Conservation (phyloP, 495 filamentous ascomycete species). For the Achaetomiella virescens region DNA sequence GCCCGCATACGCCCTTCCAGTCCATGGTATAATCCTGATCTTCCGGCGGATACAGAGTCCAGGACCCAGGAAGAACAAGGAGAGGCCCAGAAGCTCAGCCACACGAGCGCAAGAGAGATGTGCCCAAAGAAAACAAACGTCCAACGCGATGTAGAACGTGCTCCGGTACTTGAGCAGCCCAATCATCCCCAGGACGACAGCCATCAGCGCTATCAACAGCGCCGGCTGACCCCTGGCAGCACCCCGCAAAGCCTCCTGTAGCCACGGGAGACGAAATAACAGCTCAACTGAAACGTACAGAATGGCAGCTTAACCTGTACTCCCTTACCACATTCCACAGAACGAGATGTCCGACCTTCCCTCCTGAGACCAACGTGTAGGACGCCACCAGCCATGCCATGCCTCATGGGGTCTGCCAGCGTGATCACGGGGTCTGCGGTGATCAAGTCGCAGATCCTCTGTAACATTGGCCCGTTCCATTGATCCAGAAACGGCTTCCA, state of each 20-base stretch:
- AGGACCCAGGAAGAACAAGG: no score
- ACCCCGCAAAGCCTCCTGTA: background rate
- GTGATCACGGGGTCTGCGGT: no score
- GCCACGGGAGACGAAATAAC: conserved; percentile 15
- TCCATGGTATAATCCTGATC: no score
- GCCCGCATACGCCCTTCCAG: no score
- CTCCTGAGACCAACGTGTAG: conserved; percentile 11
- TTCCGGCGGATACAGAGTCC: no score
- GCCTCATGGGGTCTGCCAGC: no score
- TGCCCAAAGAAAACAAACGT: conserved; percentile 25
- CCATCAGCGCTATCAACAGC: conserved; percentile 3
- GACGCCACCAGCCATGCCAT: conserved; percentile 18
- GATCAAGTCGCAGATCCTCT: no score
- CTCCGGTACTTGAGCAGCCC: conserved; percentile 22
- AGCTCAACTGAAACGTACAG: conserved; percentile 10
- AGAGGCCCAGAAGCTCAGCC: no score
- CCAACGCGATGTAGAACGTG: conserved; percentile 26
- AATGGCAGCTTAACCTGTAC: conserved; percentile 8
- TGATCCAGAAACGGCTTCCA: no score
- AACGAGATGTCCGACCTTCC: conserved; percentile 9
- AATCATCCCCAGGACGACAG: conserved; percentile 6
- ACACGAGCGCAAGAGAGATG: no score
- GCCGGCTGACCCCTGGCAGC: conserved; percentile 17
- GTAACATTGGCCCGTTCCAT: no score
- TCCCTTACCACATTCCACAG: conserved; percentile 1